Base-by-base conservation (phyloP, 208 protist species). In the Wallacemonas collosoma region DNA sequence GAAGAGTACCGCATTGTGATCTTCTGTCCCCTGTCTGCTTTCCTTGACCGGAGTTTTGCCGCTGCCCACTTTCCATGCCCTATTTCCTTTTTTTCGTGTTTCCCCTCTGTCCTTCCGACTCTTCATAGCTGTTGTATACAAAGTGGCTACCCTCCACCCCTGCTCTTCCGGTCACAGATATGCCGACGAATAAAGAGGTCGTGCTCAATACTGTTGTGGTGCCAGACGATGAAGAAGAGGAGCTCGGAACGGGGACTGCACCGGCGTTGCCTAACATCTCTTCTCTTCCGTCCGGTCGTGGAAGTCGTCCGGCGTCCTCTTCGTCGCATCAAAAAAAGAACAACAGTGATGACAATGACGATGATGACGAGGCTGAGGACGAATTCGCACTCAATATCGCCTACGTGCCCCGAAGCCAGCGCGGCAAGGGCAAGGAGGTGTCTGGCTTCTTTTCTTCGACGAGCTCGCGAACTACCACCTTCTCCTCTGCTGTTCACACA, bases 211-310 rank as follows among this genome's bases (percentile, higher is more conserved):
- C 77, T 11, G 71, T 60, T 8, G 66, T 83, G 60, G 17, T 72
- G 6, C 70, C 76, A 17, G 77, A 85, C 15, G 79, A 85, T 17
- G 83, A 90, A 47, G 81, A 90, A 55, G 87, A 87, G 51, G 73
- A 84, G 55, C 60, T 78, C 35, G 53, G 48, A 11, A 53, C 40
- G n/a, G 58, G 62, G n/a, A 3, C 51, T 36, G 40, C 44, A 17
- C 62, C 56, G 5, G 26, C 3, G 47, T 26, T 11, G 7, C 41
- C 11, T 40, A 62, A 15, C 15, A n/a, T 26, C 65, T 4, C 4
- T 14, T 6, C 66, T 11, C 2, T 43, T 14, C 45, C 12, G 45
- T 50, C 12, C 8, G 12, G 12, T 12, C 47, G 50, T 48, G 47
- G 17, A 38, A 9, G 12, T 3, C 53, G 4, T 56, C 45, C 39